Conservation (phyloP, 176 grass and related monocot genomes). For the Otatea glauca region DNA sequence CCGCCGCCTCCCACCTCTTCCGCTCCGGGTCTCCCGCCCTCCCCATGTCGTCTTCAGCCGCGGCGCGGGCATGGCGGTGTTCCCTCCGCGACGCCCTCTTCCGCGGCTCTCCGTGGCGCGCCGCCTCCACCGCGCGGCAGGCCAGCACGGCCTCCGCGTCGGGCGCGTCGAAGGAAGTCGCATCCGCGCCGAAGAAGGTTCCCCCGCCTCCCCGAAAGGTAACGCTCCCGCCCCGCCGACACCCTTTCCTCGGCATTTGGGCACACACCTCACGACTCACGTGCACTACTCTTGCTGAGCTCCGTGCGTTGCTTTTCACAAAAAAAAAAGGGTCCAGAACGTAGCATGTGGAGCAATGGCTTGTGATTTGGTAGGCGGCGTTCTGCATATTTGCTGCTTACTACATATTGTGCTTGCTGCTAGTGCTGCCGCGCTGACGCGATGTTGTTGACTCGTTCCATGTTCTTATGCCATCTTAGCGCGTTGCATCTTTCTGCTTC, state of each 20-base stretch:
- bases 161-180: not conserved
- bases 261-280: slow-evolving; percentile 54
- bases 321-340: not conserved
- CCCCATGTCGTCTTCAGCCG: slow-evolving; percentile 41
- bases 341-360: not conserved
- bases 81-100: slow-evolving; percentile 50
- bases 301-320: not conserved
- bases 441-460: not conserved
- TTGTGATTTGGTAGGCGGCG: not conserved
- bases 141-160: slow-evolving; percentile 46
- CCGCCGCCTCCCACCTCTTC: not conserved
- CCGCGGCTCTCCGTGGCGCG: slow-evolving; percentile 34
- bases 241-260: slow-evolving; percentile 43
- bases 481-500: not conserved
- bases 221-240: not conserved
- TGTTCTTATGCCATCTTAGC: slow-evolving; percentile 9
- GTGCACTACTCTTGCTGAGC: slow-evolving; percentile 15
- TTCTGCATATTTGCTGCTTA: not conserved
- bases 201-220: slow-evolving; percentile 75
- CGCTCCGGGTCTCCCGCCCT: not conserved
- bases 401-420: not conserved
- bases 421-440: not conserved
- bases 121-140: slow-evolving; percentile 20
- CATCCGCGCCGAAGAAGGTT: slow-evolving; percentile 51
- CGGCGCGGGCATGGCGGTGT: slow-evolving; percentile 57